A percentile compares a stretch with the other conserved stretches of the same genome.
Evolutionary conservation across 768 basidiomycete genomes (phyloP).

Genomic region (Omphalotus guepiniiformis): DNA sequence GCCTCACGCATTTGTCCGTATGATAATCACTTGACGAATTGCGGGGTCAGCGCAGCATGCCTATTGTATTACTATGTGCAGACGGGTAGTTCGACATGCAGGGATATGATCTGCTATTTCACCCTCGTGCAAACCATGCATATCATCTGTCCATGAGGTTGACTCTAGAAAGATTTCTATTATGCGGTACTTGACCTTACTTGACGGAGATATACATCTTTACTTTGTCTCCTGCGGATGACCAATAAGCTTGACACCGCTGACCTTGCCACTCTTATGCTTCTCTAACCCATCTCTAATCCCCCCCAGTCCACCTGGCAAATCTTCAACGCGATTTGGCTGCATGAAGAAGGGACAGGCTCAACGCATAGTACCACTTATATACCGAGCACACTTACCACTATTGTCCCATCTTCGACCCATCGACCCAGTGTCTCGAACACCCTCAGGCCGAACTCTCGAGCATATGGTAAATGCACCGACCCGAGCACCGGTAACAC

Average conservation of each 20-base stretch:
- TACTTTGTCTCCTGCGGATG: conserved; percentile 15
- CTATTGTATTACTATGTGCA: too few species aligned
- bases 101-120: too few species aligned
- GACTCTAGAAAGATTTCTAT: too few species aligned
- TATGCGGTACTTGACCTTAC: too few species aligned
- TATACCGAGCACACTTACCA: not conserved
- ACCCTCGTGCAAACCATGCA: too few species aligned
- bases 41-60: too few species aligned
- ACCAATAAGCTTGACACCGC: conserved; percentile 21
- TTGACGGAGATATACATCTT: too few species aligned
- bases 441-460: conserved; percentile 4
- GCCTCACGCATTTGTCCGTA: too few species aligned
- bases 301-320: conserved; percentile 19
- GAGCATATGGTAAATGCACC: conserved; percentile 7
- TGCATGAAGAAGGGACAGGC: not conserved
- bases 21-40: too few species aligned
- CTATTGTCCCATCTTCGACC: conserved; percentile 1
- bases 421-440: not conserved
- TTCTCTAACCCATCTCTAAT: conserved; percentile 17
- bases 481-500: conserved; percentile 11
- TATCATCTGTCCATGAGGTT: too few species aligned
- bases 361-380: not conserved
- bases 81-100: too few species aligned
- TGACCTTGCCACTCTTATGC: conserved; percentile 16
- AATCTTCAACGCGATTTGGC: conserved; percentile 19